Conservation (phyloP, 1,284 basidiomycete genomes). For the Irpex sp. region DNA sequence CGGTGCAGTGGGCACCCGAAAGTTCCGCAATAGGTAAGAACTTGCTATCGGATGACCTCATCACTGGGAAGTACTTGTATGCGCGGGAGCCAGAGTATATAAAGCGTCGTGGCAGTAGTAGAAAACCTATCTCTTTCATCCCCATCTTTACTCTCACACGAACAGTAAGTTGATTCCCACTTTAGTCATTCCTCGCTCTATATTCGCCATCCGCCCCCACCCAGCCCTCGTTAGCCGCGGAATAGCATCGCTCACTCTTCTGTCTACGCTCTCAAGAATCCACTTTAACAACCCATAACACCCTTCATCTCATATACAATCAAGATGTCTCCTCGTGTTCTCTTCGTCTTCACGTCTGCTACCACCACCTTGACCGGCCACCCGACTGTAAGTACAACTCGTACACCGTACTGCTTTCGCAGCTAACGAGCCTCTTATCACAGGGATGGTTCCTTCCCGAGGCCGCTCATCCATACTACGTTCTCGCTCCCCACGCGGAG, state of each 20-base stretch:
- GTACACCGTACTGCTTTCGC: not conserved
- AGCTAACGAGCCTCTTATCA: not conserved
- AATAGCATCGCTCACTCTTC: too few relatives aligned
- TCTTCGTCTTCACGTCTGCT: conserved; percentile 76
- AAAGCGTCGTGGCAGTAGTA: not conserved
- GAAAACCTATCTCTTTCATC: too few relatives aligned
- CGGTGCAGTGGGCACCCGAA: too few relatives aligned
- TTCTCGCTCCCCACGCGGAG: conserved; percentile 49
- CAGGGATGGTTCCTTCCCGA: conserved; percentile 73
- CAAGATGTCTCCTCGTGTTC: conserved; percentile 41
- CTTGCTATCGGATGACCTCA: too few relatives aligned
- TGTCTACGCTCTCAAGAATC: too few relatives aligned
- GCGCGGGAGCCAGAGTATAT: not conserved
- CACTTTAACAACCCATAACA: not conserved
- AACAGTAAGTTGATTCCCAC: too few relatives aligned
- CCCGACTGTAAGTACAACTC: conserved; percentile 42
- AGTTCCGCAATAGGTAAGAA: too few relatives aligned
- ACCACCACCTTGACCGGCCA: conserved; percentile 56
- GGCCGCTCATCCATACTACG: conserved; percentile 80
- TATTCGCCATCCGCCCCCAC: too few relatives aligned
- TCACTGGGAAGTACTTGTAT: too few relatives aligned
- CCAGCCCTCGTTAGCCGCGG: too few relatives aligned
- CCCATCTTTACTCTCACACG: too few relatives aligned
- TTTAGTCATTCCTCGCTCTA: too few relatives aligned
- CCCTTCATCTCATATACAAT: not conserved